Evolutionary conservation across 2,329 filamentous ascomycete species (phyloP), one percentile per base, ranked within the genome.

Genomic region (Cytospora mali): DNA sequence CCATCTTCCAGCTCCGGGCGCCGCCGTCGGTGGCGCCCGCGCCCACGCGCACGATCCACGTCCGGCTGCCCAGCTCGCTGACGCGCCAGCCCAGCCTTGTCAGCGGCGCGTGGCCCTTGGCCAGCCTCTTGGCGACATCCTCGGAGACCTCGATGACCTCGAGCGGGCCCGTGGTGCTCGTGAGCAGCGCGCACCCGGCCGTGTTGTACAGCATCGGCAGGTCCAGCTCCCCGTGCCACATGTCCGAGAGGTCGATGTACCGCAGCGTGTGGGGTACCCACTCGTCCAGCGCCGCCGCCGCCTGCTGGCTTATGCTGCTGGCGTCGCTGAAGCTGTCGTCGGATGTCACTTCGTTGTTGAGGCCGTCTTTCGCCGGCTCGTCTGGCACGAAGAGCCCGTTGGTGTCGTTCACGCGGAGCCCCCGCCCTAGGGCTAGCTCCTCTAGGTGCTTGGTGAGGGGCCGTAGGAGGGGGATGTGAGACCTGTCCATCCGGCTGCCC

Each of bases 231-330:
- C 84, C 81, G 6, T 84, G 84, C 56, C 84, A 80, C 64, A 92
- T 86, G 71, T 91, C 89, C 48, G 88, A 91, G 52, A 93, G 83
- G 71, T 94, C 91, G 58, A 95, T 79, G 73, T 92, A 95, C 69
- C 86, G 88, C 27, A 95, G 81, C 29, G 83, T 83, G 65, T 88
- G 84, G 2, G 84, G 81, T 10, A 77, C 70, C 83, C 82, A 86
- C 54, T 75, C 72, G 25, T 74, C 71, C 27, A 60, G 25, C 6
- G 33, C 27, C 58, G 70, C 64, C 23, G 72, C 62, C 18, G 48
- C 31, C n/a, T 27, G 58, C 69, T 55, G 59, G 70, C 65, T 25
- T 72, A 62, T 21, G 48, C 33, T 29, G 53, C 69, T 55, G 53
- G 61, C 9, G 58, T n/a, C n/a, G n/a, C n/a, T n/a, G n/a, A n/a